phyloP scores from a whole-genome alignment of 129 eudicot species.

The Saposhnikovia divaricata region DNA sequence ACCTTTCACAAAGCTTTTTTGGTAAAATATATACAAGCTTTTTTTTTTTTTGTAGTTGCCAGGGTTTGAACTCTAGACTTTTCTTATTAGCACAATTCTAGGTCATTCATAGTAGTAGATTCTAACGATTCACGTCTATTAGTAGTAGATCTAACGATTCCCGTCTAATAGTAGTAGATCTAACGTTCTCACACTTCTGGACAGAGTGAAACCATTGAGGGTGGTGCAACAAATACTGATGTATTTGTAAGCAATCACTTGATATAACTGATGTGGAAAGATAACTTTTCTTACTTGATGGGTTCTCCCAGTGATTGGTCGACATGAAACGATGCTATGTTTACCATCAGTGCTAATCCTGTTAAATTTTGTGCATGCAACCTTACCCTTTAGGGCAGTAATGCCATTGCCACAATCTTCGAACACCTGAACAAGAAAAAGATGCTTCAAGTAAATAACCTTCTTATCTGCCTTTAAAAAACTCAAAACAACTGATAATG shows the following conservation, averaged over 20 bases:
- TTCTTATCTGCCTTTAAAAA: constrained; percentile 1
- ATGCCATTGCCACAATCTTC: constrained; percentile 22
- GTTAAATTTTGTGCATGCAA: constrained; percentile 83
- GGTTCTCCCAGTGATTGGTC: constrained; percentile 93
- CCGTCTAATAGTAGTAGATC: background rate
- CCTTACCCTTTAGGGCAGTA: constrained; percentile 53
- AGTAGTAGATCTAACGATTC: background rate
- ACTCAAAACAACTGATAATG: constrained; percentile 9
- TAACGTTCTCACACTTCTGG: background rate
- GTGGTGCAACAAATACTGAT: background rate
- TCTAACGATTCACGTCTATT: background rate
- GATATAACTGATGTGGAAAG: background rate
- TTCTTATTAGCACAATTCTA: too few relatives aligned
- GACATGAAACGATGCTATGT: constrained; percentile 77
- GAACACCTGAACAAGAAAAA: constrained; percentile 35
- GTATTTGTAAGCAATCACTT: background rate
- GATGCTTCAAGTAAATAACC: background rate
- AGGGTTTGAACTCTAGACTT: too few relatives aligned
- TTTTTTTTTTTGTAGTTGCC: too few relatives aligned
- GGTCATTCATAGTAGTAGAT: background rate
- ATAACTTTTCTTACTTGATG: constrained; percentile 60
- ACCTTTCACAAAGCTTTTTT: too few relatives aligned
- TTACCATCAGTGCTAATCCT: constrained; percentile 70
- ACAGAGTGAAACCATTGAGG: background rate
- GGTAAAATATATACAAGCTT: too few relatives aligned